A percentile compares a stretch with the other conserved stretches of the same genome.
phyloP scores from a whole-genome alignment of 148 eudicot genomes.

The Talinum fruticosum region DNA sequence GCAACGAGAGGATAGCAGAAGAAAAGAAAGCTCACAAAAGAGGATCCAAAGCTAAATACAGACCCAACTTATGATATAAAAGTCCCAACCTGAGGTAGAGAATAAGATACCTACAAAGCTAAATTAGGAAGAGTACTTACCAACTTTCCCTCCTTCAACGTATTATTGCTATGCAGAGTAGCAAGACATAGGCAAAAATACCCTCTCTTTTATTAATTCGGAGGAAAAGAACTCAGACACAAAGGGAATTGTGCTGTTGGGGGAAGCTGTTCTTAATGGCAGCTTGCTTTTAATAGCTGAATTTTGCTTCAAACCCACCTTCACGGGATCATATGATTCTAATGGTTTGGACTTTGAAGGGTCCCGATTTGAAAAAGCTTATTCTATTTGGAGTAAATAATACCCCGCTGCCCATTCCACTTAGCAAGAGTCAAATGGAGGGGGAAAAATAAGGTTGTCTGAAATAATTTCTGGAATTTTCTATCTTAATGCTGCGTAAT shows the following conservation, averaged over 20 bases:
- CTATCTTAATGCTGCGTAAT: neutral
- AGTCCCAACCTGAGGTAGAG: conserved; percentile 9
- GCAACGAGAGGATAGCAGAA: neutral
- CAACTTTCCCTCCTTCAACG: too few relatives aligned
- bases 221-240: too few relatives aligned
- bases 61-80: conserved; percentile 22
- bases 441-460: neutral
- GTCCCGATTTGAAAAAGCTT: conserved; percentile 14
- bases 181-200: too few relatives aligned
- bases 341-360: neutral
- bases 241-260: neutral
- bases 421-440: conserved; percentile 14
- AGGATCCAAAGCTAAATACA: conserved; percentile 8
- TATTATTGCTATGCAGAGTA: too few relatives aligned
- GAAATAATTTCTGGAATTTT: conserved; percentile 7
- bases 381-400: conserved; percentile 16
- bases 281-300: conserved; percentile 5
- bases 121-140: conserved; percentile 3
- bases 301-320: conserved; percentile 7
- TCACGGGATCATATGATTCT: conserved; percentile 6
- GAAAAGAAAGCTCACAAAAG: conserved; percentile 1
- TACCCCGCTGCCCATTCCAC: conserved; percentile 16
- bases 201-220: too few relatives aligned
- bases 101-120: conserved; percentile 34
- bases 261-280: neutral